Conservation (phyloP, 2,329 filamentous ascomycete genomes). For the Alternaria solani region DNA sequence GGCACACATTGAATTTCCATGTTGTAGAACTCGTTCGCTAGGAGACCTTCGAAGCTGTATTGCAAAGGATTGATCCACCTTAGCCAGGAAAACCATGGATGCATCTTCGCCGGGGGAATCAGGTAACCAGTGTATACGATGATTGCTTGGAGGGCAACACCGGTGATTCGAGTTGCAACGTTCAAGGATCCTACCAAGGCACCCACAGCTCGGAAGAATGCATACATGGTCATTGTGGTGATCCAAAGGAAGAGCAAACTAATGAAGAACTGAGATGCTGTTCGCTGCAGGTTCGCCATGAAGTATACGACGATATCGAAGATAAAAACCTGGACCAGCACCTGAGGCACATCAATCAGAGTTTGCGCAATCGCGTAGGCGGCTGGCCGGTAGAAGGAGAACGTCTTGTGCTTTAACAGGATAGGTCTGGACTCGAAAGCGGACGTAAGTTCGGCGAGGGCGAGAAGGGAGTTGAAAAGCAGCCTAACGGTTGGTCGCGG, state of each 20-base stretch:
- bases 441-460: constrained; percentile 67
- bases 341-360: constrained; percentile 65
- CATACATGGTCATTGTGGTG: constrained; percentile 55
- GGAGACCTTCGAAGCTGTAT: constrained; percentile 73
- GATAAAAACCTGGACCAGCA: constrained; percentile 65
- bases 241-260: constrained; percentile 69
- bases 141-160: constrained; percentile 52
- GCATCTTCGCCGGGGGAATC: constrained; percentile 52
- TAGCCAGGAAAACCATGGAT: constrained; percentile 53
- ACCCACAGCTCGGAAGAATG: constrained; percentile 52
- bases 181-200: constrained; percentile 48
- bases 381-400: constrained; percentile 71
- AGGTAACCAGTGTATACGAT: constrained; percentile 53
- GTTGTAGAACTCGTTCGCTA: constrained; percentile 74
- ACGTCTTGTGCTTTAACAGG: constrained; percentile 73
- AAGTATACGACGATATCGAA: constrained; percentile 71
- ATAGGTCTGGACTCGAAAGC: constrained; percentile 71
- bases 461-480: constrained; percentile 69
- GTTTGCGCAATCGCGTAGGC: constrained; percentile 68
- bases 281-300: constrained; percentile 65
- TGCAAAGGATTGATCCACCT: constrained; percentile 65
- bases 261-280: constrained; percentile 70
- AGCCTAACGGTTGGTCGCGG: constrained; percentile 35
- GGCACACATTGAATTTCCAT: constrained; percentile 63
- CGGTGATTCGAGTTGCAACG: constrained; percentile 51